A percentile compares a stretch with the other conserved stretches of the same genome.
Conservation (phyloP, 495 filamentous ascomycete species). For the Talaromyces nanjingensis region DNA sequence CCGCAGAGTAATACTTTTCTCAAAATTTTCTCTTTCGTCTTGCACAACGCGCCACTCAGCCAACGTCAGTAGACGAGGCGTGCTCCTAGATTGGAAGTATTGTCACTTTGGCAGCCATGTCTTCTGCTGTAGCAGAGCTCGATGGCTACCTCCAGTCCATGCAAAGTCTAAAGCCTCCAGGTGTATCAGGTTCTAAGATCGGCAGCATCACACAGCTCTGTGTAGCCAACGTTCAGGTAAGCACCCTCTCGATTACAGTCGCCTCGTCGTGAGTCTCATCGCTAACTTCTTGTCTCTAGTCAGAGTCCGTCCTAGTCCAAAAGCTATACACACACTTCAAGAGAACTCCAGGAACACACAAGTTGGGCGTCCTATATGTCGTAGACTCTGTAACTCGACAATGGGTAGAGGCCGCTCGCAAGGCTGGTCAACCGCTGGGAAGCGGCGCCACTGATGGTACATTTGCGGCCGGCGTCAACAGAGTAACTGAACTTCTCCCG, state of each 20-base stretch:
- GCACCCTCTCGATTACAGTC: constrained; percentile 14
- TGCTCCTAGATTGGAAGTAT: background rate
- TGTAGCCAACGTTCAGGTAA: constrained; percentile 89
- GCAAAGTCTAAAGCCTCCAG: constrained; percentile 84
- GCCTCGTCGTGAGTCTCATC: constrained; percentile 1
- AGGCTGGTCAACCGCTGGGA: constrained; percentile 71
- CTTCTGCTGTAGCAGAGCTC: constrained; percentile 81
- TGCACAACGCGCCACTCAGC: constrained; percentile 1
- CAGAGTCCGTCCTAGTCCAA: constrained; percentile 89
- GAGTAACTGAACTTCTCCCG: constrained; percentile 90
- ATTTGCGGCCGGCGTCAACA: constrained; percentile 89
- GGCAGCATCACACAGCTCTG: constrained; percentile 75
- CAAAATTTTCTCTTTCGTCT: background rate
- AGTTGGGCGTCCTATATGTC: constrained; percentile 98
- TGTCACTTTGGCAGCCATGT: constrained; percentile 42
- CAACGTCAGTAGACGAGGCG: constrained; percentile 7
- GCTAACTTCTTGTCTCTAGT: constrained; percentile 53
- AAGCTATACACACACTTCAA: constrained; percentile 97
- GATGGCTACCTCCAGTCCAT: constrained; percentile 86
- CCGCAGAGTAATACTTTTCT: constrained; percentile 3
- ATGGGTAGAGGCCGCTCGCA: constrained; percentile 93
- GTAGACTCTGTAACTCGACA: constrained; percentile 99
- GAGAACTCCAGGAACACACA: constrained; percentile 89
- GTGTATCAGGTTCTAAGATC: constrained; percentile 89
- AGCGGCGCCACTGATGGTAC: constrained; percentile 77